A percentile compares a stretch with the other conserved stretches of the same genome.
Evolutionary conservation across 2,329 filamentous ascomycete genomes (phyloP).

Genomic region (Trichophyton simii): DNA sequence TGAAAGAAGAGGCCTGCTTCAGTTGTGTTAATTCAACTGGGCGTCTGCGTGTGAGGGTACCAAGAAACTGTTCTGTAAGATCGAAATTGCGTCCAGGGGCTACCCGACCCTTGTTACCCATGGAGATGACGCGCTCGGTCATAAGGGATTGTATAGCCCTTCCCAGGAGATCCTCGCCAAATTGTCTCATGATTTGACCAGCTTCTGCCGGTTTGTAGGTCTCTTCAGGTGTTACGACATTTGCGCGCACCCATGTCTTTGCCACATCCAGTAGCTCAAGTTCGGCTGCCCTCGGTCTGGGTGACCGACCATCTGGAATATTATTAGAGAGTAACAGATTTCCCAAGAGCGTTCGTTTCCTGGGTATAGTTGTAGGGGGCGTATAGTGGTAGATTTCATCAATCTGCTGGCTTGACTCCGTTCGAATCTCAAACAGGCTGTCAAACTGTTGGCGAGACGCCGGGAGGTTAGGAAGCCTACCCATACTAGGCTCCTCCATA

Average conservation of each 20-base stretch:
- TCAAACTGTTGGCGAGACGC: conserved; percentile 32
- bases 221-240: conserved; percentile 33
- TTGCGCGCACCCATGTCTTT: conserved; percentile 39
- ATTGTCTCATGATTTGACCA: conserved; percentile 20
- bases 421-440: conserved; percentile 29
- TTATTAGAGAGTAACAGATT: conserved; percentile 26
- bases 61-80: conserved; percentile 31
- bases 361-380: conserved; percentile 21
- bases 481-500: conserved; percentile 26
- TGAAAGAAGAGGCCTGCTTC: conserved; percentile 31
- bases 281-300: conserved; percentile 9
- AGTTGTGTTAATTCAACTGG: conserved; percentile 30
- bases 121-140: conserved; percentile 29
- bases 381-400: conserved; percentile 28
- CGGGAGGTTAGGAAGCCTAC: conserved; percentile 32
- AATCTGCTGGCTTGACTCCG: conserved; percentile 21
- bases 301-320: conserved; percentile 7
- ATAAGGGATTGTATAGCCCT: conserved; percentile 31
- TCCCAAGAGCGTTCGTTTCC: conserved; percentile 25
- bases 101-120: conserved; percentile 28
- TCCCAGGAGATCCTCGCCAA: conserved; percentile 26
- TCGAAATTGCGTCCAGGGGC: conserved; percentile 34
- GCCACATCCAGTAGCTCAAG: conserved; percentile 24
- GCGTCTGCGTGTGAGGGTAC: conserved; percentile 29
- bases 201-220: conserved; percentile 30